Percentiles rank a stretch among this genome's conserved stretches.
Conservation (phyloP, 2,329 filamentous ascomycete species). For the Emmonsiellopsis sp. region DNA sequence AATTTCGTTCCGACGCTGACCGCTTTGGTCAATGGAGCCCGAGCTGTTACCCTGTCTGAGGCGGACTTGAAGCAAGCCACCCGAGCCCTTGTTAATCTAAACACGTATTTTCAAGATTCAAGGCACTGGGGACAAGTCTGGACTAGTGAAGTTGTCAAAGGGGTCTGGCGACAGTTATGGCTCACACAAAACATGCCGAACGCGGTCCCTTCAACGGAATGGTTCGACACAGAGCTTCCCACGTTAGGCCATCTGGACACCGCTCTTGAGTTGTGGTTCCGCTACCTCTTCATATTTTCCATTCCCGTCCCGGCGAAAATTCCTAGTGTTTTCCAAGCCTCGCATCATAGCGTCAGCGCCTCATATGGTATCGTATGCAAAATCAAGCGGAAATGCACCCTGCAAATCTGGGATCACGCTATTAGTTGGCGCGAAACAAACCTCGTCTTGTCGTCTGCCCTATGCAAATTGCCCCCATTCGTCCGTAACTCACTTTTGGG, state of each 20-base stretch:
- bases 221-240: slow-evolving; percentile 31
- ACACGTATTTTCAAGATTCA: slow-evolving; percentile 42
- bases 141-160: slow-evolving; percentile 36
- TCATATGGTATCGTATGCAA: slow-evolving; percentile 56
- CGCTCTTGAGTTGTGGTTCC: slow-evolving; percentile 32
- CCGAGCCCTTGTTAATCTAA: slow-evolving; percentile 41
- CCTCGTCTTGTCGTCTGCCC: slow-evolving; percentile 41
- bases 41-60: slow-evolving; percentile 36
- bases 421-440: slow-evolving; percentile 53
- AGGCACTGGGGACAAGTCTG: slow-evolving; percentile 42
- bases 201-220: slow-evolving; percentile 25
- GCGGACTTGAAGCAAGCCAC: slow-evolving; percentile 38
- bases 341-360: slow-evolving; percentile 53
- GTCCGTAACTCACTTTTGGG: slow-evolving; percentile 42
- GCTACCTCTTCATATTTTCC: slow-evolving; percentile 48
- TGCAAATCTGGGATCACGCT: slow-evolving; percentile 57
- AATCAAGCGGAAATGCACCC: slow-evolving; percentile 49
- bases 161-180: slow-evolving; percentile 41
- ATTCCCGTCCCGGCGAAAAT: slow-evolving; percentile 48
- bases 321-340: slow-evolving; percentile 54
- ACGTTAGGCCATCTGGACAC: slow-evolving; percentile 28
- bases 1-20: slow-evolving; percentile 48
- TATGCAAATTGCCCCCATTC: slow-evolving; percentile 41
- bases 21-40: slow-evolving; percentile 42
- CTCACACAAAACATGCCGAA: slow-evolving; percentile 37